Conservation (phyloP, 73 alveolate genomes). For the Tetrahymena malaccensis region DNA sequence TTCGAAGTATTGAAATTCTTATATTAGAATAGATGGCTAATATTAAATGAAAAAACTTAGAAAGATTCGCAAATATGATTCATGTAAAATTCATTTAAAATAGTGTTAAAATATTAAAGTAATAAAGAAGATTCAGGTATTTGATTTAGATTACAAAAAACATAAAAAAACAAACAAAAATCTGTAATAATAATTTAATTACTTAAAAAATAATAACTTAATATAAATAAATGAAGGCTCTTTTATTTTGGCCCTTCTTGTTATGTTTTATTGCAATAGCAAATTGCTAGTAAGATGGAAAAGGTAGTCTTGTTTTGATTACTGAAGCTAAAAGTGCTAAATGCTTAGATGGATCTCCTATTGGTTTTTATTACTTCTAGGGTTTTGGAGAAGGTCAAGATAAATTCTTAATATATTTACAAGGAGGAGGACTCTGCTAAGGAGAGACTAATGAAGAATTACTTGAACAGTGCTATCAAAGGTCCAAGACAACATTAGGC, state of each 20-base stretch:
- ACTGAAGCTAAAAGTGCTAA: background rate
- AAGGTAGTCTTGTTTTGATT: background rate
- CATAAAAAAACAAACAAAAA: no score
- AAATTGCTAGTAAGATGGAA: background rate
- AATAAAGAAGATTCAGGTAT: background rate
- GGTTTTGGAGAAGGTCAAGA: background rate
- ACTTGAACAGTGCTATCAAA: background rate
- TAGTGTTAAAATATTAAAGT: background rate
- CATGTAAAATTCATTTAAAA: no score
- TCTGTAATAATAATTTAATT: background rate
- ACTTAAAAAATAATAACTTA: no score
- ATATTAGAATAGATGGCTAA: background rate
- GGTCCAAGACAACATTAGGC: background rate
- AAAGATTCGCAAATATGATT: no score
- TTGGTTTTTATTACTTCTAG: background rate
- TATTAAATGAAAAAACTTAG: background rate
- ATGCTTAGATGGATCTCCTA: background rate
- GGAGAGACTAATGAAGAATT: background rate
- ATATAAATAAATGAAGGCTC: background rate
- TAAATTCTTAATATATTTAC: background rate
- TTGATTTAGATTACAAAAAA: no score
- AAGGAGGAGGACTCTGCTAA: background rate
- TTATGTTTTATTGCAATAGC: background rate
- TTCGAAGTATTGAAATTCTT: background rate
- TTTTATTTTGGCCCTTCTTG: background rate